Conservation (phyloP, 495 filamentous ascomycete genomes). For the Stereocaulon alpinum region DNA sequence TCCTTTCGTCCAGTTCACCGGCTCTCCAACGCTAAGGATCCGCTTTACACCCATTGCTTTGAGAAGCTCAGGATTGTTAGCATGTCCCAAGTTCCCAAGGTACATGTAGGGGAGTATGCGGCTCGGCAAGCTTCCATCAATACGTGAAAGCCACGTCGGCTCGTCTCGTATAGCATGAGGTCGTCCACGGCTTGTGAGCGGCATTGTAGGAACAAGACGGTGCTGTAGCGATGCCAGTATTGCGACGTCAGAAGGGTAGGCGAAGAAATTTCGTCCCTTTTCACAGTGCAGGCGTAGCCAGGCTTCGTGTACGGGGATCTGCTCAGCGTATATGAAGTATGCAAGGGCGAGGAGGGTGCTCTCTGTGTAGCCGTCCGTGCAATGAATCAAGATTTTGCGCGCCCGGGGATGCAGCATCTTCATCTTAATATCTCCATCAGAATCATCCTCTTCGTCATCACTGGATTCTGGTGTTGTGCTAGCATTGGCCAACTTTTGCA, state of each 20-base stretch:
- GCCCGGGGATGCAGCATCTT: slow-evolving; percentile 27
- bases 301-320: slow-evolving; percentile 65
- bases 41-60: slow-evolving; percentile 70
- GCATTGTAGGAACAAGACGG: slow-evolving; percentile 47
- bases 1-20: slow-evolving; percentile 63
- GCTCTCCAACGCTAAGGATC: slow-evolving; percentile 90
- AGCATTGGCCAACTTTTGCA: slow-evolving; percentile 65
- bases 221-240: slow-evolving; percentile 65
- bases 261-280: slow-evolving; percentile 86
- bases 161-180: slow-evolving; percentile 32
- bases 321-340: slow-evolving; percentile 84
- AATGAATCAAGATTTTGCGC: slow-evolving; percentile 76
- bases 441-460: slow-evolving; percentile 36
- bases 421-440: slow-evolving; percentile 49
- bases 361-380: slow-evolving; percentile 93
- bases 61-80: slow-evolving; percentile 82
- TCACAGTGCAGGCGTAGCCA: slow-evolving; percentile 78
- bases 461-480: slow-evolving; percentile 35
- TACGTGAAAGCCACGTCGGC: slow-evolving; percentile 69
- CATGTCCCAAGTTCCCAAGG: slow-evolving; percentile 81
- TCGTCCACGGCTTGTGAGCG: slow-evolving; percentile 15
- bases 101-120: slow-evolving; percentile 92
- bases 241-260: slow-evolving; percentile 80
- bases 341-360: slow-evolving; percentile 76
- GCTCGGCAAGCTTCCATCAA: slow-evolving; percentile 87